Conservation (phyloP, 2,329 filamentous ascomycete species). For the Venturia pyrina region DNA sequence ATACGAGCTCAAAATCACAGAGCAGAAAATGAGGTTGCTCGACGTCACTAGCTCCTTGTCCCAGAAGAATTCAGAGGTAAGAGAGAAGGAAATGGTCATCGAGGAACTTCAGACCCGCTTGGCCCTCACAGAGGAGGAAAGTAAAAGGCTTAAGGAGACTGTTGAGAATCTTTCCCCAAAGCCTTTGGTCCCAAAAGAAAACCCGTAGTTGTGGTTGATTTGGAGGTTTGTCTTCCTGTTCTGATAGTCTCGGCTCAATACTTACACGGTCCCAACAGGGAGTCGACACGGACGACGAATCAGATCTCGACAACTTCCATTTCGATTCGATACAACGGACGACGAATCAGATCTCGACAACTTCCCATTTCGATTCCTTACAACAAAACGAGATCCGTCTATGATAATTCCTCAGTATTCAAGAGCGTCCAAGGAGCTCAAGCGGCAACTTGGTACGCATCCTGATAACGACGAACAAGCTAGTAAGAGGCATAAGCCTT, state of each 20-base stretch:
- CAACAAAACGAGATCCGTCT: not conserved
- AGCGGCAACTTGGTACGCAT: not conserved
- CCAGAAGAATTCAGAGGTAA: not conserved
- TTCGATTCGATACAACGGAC: not conserved
- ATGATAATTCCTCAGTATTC: not conserved
- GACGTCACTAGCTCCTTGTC: not conserved
- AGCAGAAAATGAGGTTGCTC: not conserved
- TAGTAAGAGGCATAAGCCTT: not conserved
- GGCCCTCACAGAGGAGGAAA: not conserved
- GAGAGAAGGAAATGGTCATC: not conserved
- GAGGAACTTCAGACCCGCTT: not conserved
- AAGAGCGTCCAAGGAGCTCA: not conserved
- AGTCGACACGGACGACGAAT: not conserved
- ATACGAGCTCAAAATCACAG: not conserved
- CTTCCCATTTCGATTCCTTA: not conserved
- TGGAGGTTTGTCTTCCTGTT: not conserved
- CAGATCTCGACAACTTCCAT: not conserved
- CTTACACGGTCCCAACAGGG: not conserved
- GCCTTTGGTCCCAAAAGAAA: not conserved
- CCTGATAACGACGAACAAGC: not conserved
- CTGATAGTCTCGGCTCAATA: not conserved
- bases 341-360: not conserved
- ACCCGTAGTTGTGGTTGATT: not conserved
- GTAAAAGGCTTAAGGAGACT: not conserved
- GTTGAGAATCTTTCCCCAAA: not conserved